Conservation (phyloP, 352 stramenopile species). For the Phytophthora constricta region DNA sequence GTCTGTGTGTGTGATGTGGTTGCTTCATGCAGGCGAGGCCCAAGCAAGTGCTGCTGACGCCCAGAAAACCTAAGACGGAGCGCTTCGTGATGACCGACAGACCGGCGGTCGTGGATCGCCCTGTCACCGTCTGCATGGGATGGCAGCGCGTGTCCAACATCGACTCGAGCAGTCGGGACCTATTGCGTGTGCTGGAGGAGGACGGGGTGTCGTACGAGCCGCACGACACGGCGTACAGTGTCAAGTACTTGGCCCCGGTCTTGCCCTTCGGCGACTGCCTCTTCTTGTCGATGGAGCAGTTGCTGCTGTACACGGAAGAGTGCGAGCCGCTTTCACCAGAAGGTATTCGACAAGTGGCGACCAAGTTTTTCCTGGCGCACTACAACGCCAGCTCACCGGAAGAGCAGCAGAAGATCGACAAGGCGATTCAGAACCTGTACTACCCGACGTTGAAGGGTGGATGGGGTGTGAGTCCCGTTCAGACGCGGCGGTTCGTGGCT, state of each 20-base stretch:
- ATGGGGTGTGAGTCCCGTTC: conserved; percentile 85
- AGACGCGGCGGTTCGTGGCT: conserved; percentile 83
- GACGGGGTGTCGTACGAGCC: conserved; percentile 86
- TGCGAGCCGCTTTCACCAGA: conserved; percentile 76
- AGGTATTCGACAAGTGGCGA: conserved; percentile 73
- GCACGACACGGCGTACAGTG: conserved; percentile 88
- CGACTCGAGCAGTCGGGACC: conserved; percentile 73
- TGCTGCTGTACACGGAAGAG: conserved; percentile 86
- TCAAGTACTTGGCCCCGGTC: conserved; percentile 88
- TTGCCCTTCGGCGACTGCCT: conserved; percentile 87
- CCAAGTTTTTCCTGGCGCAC: conserved; percentile 80
- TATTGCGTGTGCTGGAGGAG: conserved; percentile 82
- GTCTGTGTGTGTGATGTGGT: conserved; percentile 13
- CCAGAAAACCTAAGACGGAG: conserved; percentile 54
- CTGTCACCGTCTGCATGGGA: conserved; percentile 86
- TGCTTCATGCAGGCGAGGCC: conserved; percentile 58
- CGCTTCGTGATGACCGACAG: conserved; percentile 66
- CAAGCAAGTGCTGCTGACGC: conserved; percentile 70
- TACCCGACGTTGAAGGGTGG: conserved; percentile 81
- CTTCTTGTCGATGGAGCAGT: conserved; percentile 89
- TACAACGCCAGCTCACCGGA: conserved; percentile 63
- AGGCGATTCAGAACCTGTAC: conserved; percentile 87
- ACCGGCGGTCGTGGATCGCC: conserved; percentile 68
- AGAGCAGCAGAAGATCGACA: conserved; percentile 82
- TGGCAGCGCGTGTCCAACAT: conserved; percentile 84